Conservation (phyloP, 345 rosid genomes). For the Excoecaria cochinchinensis region DNA sequence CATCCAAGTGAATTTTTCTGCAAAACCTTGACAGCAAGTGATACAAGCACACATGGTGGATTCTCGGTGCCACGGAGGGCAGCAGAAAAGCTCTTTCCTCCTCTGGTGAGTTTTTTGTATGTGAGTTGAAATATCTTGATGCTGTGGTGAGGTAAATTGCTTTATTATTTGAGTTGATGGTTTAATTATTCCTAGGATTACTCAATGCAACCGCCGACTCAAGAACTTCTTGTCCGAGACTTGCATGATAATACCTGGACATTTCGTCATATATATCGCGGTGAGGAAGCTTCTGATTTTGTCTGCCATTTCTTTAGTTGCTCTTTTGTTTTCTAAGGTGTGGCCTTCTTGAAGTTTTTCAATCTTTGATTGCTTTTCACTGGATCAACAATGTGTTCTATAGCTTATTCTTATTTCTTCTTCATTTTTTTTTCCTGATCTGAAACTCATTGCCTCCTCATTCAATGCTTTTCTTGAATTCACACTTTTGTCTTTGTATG, state of each 20-base stretch:
- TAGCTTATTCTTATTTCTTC: neutral
- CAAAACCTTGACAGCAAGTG: constrained; percentile 93
- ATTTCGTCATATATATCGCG: constrained; percentile 95
- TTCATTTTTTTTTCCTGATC: too few species aligned
- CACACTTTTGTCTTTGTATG: constrained; percentile 19
- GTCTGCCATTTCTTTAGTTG: neutral
- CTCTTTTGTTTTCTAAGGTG: too few species aligned
- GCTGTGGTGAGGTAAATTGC: neutral
- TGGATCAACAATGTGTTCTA: neutral
- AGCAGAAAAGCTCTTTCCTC: constrained; percentile 97
- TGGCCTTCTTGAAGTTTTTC: neutral
- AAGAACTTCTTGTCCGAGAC: constrained; percentile 94
- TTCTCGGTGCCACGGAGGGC: constrained; percentile 99
- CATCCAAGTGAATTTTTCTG: constrained; percentile 97
- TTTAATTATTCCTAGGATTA: constrained; percentile 55
- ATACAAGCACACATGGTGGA: constrained; percentile 99
- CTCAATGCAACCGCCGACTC: constrained; percentile 91
- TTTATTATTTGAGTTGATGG: neutral
- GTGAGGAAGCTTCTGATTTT: constrained; percentile 37
- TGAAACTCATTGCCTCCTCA: neutral
- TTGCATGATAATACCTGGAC: constrained; percentile 94
- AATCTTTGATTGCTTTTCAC: neutral
- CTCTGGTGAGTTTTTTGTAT: constrained; percentile 49
- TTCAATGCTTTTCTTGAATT: neutral
- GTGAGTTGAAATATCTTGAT: neutral